These are phyloP conservation scores for Alopecurus myosuroides DNA, from an alignment of 176 grass and related monocot species.

Conservation along the genomic window DNA sequence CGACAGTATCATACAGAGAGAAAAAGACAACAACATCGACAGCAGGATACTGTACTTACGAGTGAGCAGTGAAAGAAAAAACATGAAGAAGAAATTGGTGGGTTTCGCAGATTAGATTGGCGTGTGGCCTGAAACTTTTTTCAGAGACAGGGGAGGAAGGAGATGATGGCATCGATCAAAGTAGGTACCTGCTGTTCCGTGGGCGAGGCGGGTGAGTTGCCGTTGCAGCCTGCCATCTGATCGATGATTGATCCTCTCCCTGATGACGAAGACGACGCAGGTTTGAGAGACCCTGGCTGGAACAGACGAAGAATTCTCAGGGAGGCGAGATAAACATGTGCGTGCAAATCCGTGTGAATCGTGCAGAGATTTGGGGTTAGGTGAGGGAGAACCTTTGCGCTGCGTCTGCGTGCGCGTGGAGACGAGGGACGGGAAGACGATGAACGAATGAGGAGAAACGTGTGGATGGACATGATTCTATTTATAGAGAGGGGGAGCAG, in stretches of 20 bases:
- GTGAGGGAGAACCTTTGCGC: conserved; percentile 38
- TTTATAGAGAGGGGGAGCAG: neutral
- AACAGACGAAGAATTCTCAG: neutral
- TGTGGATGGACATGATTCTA: conserved; percentile 2
- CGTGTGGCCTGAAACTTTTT: neutral
- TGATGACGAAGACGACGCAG: neutral
- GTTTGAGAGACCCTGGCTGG: neutral
- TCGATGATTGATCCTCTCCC: neutral
- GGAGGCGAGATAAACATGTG: neutral
- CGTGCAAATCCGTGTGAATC: neutral
- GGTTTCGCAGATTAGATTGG: neutral
- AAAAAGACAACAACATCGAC: too few relatives aligned
- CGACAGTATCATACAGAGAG: neutral
- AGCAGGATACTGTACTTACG: neutral
- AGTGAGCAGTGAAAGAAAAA: too few relatives aligned
- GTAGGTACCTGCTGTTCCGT: neutral
- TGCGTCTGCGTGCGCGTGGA: neutral
- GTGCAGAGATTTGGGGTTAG: conserved; percentile 33
- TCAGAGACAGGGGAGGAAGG: neutral
- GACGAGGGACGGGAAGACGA: neutral
- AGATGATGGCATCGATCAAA: neutral
- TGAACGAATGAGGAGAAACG: conserved; percentile 9
- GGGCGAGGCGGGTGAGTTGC: neutral
- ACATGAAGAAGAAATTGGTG: neutral
- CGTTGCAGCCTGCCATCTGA: neutral